phyloP scores from a whole-genome alignment of 2,329 filamentous ascomycete genomes.

The Chaetoscypha palmicola region DNA sequence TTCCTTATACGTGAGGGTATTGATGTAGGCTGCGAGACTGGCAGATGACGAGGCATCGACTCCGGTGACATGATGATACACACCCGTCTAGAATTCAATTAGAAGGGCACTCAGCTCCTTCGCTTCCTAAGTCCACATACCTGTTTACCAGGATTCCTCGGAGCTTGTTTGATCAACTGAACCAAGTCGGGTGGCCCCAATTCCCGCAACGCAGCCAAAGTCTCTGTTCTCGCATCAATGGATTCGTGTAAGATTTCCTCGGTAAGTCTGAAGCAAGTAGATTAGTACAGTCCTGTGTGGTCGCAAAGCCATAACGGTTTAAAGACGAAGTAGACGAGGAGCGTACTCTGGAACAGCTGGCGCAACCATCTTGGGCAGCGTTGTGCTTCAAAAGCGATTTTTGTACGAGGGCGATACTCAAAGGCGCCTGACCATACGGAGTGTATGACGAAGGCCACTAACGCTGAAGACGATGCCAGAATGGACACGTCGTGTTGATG shows the following conservation, averaged over 20 bases:
- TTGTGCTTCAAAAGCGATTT: background rate
- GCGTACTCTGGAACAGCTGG: constrained; percentile 71
- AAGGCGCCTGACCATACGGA: background rate
- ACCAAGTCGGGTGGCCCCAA: constrained; percentile 93
- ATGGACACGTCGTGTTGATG: too few relatives aligned
- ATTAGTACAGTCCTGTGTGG: constrained; percentile 13
- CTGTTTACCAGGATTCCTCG: constrained; percentile 51
- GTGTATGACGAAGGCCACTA: background rate
- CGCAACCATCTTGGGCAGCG: constrained; percentile 33
- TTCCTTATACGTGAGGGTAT: constrained; percentile 88
- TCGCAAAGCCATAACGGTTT: background rate
- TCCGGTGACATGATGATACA: constrained; percentile 97
- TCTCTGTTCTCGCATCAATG: constrained; percentile 87
- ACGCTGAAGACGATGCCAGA: too few relatives aligned
- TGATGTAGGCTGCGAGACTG: constrained; percentile 95
- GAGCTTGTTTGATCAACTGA: constrained; percentile 75
- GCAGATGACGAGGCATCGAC: constrained; percentile 96
- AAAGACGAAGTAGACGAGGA: background rate
- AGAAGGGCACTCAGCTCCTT: constrained; percentile 4
- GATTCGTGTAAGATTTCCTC: constrained; percentile 90
- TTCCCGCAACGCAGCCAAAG: constrained; percentile 77
- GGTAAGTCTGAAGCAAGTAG: constrained; percentile 59
- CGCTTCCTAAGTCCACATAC: constrained; percentile 30
- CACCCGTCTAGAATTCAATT: constrained; percentile 56
- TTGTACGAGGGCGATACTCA: background rate